These are phyloP conservation scores for Chaetomium tenue DNA, from an alignment of 495 filamentous ascomycete genomes.

Conservation along the genomic window DNA sequence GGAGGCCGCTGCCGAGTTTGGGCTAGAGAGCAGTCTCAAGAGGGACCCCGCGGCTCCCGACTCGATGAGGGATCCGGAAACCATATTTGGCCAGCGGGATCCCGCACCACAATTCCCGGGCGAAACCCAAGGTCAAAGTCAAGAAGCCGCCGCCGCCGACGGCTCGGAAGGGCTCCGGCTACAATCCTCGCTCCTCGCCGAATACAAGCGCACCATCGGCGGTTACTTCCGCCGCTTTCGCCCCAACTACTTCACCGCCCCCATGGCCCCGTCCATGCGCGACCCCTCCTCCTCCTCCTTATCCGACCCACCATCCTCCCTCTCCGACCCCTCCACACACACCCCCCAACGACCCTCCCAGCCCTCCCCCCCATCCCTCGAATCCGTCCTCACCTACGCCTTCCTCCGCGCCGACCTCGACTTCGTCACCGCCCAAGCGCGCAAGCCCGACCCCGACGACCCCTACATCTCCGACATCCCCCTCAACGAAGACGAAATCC, in stretches of 20 bases:
- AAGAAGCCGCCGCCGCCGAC: neutral
- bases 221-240: conserved; percentile 92
- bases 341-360: neutral
- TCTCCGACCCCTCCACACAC: neutral
- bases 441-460: conserved; percentile 67
- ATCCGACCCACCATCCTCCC: conserved; percentile 18
- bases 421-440: conserved; percentile 82
- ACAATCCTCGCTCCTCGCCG: conserved; percentile 65
- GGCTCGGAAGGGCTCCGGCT: conserved; percentile 53
- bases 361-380: conserved; percentile 45
- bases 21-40: conserved; percentile 67
- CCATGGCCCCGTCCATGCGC: conserved; percentile 25
- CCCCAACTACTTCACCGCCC: conserved; percentile 59
- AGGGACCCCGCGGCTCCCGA: conserved; percentile 18
- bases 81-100: conserved; percentile 5
- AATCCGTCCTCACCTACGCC: conserved; percentile 77
- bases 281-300: conserved; percentile 13
- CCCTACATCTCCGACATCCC: conserved; percentile 65
- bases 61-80: conserved; percentile 16
- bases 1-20: conserved; percentile 68
- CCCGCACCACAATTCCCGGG: neutral
- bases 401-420: conserved; percentile 91
- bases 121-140: neutral
- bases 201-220: conserved; percentile 80
- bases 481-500: conserved; percentile 75